Conservation (phyloP, 2,329 filamentous ascomycete genomes). For the Colletotrichum sp. region DNA sequence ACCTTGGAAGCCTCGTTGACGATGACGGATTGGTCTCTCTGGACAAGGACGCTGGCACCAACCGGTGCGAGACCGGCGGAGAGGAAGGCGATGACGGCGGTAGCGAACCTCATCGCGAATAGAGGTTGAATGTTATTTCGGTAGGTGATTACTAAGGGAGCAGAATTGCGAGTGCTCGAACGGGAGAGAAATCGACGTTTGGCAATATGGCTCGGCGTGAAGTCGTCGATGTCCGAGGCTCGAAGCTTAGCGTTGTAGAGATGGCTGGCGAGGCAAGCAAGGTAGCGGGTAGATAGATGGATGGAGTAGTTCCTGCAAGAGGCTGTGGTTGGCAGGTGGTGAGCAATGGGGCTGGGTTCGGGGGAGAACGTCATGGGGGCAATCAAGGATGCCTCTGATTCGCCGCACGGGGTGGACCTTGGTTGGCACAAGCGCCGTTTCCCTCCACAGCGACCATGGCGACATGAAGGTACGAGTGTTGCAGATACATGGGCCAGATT, state of each 20-base stretch:
- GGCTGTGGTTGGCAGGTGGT: conserved; percentile 16
- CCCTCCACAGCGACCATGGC: conserved; percentile 15
- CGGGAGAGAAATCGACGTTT: neutral
- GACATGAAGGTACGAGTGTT: neutral
- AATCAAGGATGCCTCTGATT: conserved; percentile 15
- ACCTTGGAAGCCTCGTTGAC: conserved; percentile 66
- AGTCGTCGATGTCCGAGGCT: conserved; percentile 8
- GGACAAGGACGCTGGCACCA: conserved; percentile 50
- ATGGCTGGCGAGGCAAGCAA: conserved; percentile 16
- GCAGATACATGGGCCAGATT: neutral
- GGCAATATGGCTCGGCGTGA: conserved; percentile 2
- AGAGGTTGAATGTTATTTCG: neutral
- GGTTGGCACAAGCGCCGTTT: conserved; percentile 17
- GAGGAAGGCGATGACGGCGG: conserved; percentile 49
- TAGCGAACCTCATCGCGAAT: conserved; percentile 45
- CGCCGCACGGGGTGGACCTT: conserved; percentile 9
- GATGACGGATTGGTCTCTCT: conserved; percentile 52
- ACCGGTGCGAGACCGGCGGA: conserved; percentile 50
- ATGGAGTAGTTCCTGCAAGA: conserved; percentile 10
- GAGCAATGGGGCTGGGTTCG: conserved; percentile 19
- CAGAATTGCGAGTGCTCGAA: neutral
- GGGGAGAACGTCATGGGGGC: conserved; percentile 23
- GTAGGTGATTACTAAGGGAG: neutral
- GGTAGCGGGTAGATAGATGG: neutral
- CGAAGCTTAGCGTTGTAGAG: conserved; percentile 3